Percentiles rank a stretch among this genome's conserved stretches.
Evolutionary conservation across 768 basidiomycete species (phyloP).

Genomic region (Pisolithus albus): DNA sequence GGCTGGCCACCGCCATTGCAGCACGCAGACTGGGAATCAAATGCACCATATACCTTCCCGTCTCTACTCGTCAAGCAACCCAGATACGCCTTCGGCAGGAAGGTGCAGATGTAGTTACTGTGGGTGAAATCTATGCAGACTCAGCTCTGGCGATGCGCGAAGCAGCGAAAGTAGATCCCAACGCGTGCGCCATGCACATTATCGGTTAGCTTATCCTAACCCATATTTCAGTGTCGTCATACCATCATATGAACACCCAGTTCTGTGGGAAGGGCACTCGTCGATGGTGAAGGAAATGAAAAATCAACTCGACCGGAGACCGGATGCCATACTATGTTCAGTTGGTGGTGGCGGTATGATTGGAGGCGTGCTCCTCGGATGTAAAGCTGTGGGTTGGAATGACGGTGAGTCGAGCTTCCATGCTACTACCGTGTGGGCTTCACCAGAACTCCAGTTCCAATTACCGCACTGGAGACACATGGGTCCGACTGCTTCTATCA

Average conservation of each 20-base stretch:
- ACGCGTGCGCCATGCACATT: slow-evolving; percentile 41
- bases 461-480: slow-evolving; percentile 62
- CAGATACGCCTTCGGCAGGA: slow-evolving; percentile 45
- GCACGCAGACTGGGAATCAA: slow-evolving; percentile 45
- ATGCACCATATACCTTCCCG: slow-evolving; percentile 66
- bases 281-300: slow-evolving; percentile 64
- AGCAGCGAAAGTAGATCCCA: slow-evolving; percentile 35
- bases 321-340: slow-evolving; percentile 70
- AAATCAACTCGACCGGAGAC: slow-evolving; percentile 45
- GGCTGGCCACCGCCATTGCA: slow-evolving; percentile 60
- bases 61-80: slow-evolving; percentile 42
- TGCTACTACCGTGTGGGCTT: neutral
- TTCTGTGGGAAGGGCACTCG: slow-evolving; percentile 72
- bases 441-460: slow-evolving; percentile 40
- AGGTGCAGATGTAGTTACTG: slow-evolving; percentile 52
- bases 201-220: neutral
- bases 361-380: slow-evolving; percentile 67
- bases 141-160: slow-evolving; percentile 46
- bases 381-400: slow-evolving; percentile 57
- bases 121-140: slow-evolving; percentile 52
- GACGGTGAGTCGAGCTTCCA: slow-evolving; percentile 40
- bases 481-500: slow-evolving; percentile 73
- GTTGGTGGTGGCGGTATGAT: slow-evolving; percentile 72
- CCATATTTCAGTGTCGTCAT: slow-evolving; percentile 46
- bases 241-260: slow-evolving; percentile 64